Evolutionary conservation across 2,329 filamentous ascomycete species (phyloP), one percentile per base, ranked within the genome.

Genomic region (Calonectria naviculata): DNA sequence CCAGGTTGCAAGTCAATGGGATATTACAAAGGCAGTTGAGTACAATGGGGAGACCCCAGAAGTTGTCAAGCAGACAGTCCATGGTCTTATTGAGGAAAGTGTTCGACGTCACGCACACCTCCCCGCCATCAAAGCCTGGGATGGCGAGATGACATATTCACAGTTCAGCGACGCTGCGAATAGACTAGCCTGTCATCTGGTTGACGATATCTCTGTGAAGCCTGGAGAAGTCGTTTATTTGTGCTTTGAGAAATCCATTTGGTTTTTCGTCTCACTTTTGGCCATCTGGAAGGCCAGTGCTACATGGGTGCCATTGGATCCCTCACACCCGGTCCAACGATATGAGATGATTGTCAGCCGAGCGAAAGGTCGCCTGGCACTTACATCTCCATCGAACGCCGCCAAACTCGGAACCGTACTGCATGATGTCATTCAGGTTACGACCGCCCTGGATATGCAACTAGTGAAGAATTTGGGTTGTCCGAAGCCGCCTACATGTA

Each of bases 201-300:
- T 76, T 10, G 17, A 69, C 5, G 21, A 24, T 10, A 10, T 64
- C 15, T 68, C 46, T 15, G 47, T 75, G 2, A 52, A 24, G 4
- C 31, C 28, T 2, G 62, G 69, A 10, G 61, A 65, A 15, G 38
- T 67, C 17, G 67, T 72, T 24, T 61, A 52, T 15, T n/a, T 69
- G 10, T 73, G 67, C 15, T 74, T 71, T 19, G 71, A 73, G 5
- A 74, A 72, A 31, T 74, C 70, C 1, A 64, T 52, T 12, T 73
- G 71, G 71, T 47, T 54, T 2, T 28, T 66, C 1, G 76, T 83
- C 6, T 78, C 80, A 0, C 79, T 82, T 61, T 65, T 84, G 19
- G 81, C 75, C 4, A 77, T 83, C 1, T 69, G 83, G 42, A 83
- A 82, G 52, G 78, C 81, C 38, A 82, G 82, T 2, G 80, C 61